A percentile compares a stretch with the other conserved stretches of the same genome.
Evolutionary conservation across 148 eudicot species (phyloP).

Genomic region (Silene conica): DNA sequence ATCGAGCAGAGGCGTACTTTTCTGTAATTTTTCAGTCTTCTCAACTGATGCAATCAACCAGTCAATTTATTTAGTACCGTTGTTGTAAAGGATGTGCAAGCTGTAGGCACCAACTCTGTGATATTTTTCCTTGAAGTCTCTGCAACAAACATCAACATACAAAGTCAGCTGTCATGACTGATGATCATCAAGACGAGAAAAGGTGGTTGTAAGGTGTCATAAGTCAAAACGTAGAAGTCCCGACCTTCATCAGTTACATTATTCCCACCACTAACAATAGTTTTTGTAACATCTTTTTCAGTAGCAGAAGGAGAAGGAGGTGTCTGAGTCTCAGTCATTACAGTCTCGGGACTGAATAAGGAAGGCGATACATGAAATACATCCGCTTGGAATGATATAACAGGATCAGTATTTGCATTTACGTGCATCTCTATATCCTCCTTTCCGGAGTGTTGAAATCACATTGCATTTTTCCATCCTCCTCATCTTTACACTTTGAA

Average conservation of each 20-base stretch:
- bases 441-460: neutral
- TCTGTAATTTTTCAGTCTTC: constrained; percentile 8
- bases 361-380: neutral
- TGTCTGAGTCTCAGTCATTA: neutral
- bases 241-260: neutral
- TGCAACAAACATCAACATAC: constrained; percentile 1
- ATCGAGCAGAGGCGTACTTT: constrained; percentile 11
- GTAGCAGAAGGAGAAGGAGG: neutral
- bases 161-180: neutral
- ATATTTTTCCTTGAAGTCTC: neutral
- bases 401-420: neutral
- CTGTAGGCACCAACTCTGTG: constrained; percentile 1
- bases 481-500: neutral
- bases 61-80: constrained; percentile 7
- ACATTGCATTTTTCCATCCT: constrained; percentile 4
- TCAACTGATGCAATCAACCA: constrained; percentile 12
- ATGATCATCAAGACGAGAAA: neutral
- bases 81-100: constrained; percentile 7
- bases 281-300: neutral
- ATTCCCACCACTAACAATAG: constrained; percentile 1
- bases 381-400: neutral
- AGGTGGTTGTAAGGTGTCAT: neutral
- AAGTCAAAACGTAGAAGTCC: neutral
- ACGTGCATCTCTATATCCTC: neutral
- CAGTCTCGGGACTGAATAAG: neutral